Evolutionary conservation across 768 basidiomycete species (phyloP), one percentile per base, ranked within the genome.

Genomic region (Lentinula aciculospora): DNA sequence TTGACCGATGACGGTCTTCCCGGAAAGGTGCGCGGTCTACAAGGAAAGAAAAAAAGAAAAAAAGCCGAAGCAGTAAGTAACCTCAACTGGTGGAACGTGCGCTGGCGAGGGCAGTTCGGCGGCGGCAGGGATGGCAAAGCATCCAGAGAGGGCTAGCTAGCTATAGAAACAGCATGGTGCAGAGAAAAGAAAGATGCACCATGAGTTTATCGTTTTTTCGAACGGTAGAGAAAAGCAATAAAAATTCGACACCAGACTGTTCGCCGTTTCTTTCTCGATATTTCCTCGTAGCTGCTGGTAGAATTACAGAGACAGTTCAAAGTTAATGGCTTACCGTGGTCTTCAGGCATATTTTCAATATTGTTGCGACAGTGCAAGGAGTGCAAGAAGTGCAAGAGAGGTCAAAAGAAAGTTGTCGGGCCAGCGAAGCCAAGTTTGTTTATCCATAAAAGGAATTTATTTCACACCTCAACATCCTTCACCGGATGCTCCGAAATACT

Each of bases 1-100:
- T 79, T 48, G 85, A 80, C 62, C 88, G 82, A 69, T 89, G 83
- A 54, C 84, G 80, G 65, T 83, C 85, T 64, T 81, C 82, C 62
- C 86, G 85, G 66, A 84, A 81, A 72, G 74, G 66, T 71, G 68
- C 75, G 69, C 81, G 83, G 66, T 79, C 80, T 78, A 72, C 66
- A 72, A 72, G 69, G 34, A 72, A 74, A 69, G 58, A 32, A 64
- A 62, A 70, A 70, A 40, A 17, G 15, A 67, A 71, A 71, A 71
- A 76, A 77, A 74, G 72, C 68, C 62, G 70, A 63, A 65, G 67
- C 37, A 72, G 67, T 85, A 72, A 85, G 82, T 79, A 77, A 79
- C 66, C 66, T 73, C 63, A n/a, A 23, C 23, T 28, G 55, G 68
- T 65, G 68, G 67, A 57, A 68, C 61, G 65, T 60, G 60, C 48